phyloP scores from a whole-genome alignment of 2,329 filamentous ascomycete species.

The Sporothrix sp. region DNA sequence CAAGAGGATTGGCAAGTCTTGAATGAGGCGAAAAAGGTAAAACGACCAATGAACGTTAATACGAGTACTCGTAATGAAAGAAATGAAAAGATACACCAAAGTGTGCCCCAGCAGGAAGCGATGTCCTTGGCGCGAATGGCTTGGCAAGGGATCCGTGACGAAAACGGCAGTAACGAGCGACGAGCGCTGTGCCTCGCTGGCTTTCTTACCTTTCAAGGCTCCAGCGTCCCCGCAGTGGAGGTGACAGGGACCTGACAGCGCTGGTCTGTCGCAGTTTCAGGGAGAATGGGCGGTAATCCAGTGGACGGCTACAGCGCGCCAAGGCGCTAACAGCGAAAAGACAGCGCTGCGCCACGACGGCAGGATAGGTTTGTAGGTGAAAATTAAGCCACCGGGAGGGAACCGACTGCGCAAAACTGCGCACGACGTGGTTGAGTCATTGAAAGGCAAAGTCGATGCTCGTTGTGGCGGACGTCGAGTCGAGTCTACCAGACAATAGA shows the following conservation, averaged over 20 bases:
- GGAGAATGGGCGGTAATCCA: background rate
- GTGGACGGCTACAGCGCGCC: background rate
- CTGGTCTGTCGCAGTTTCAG: too few species aligned
- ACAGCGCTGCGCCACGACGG: background rate
- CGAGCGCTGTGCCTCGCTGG: too few species aligned
- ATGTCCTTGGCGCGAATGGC: background rate
- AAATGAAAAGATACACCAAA: background rate
- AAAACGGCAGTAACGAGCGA: conserved; percentile 1
- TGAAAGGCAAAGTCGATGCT: background rate
- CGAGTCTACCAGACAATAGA: too few species aligned
- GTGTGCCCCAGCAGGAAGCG: too few species aligned
- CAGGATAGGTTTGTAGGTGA: too few species aligned
- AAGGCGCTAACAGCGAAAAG: conserved; percentile 7
- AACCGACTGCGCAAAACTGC: conserved; percentile 1
- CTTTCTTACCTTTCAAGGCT: background rate
- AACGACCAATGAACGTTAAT: too few species aligned
- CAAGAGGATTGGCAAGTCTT: too few species aligned
- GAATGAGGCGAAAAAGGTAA: too few species aligned
- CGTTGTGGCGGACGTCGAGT: too few species aligned
- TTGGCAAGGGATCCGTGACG: conserved; percentile 4
- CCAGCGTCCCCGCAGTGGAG: conserved; percentile 5
- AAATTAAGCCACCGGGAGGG: too few species aligned
- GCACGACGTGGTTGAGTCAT: background rate
- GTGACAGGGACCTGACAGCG: too few species aligned
- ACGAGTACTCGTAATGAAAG: too few species aligned